Evolutionary conservation across 2,329 filamentous ascomycete species (phyloP), one percentile per base, ranked within the genome.

Genomic region (Achaetomium macrosporum): DNA sequence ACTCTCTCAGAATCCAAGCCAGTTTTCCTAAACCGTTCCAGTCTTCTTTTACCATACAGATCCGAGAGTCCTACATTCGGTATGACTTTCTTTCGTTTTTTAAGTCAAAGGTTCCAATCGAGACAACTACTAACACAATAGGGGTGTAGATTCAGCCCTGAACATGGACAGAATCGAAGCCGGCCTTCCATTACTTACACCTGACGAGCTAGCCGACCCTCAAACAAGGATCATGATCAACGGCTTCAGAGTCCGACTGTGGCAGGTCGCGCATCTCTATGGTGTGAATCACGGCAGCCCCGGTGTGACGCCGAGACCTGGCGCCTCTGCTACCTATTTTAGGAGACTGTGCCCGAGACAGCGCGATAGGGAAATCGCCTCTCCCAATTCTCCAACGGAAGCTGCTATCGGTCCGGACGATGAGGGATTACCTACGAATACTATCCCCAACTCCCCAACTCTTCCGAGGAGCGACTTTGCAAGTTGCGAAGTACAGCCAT

Each of bases 221-320:
- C 19, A 29, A 16, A 53, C 56, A 13, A 12, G 19, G 3, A 17
- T 59, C 7, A 42, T 35, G 5, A 36, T 59, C 15, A 39, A 44
- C n/a, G 53, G 53, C 5, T 17, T 53, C 1, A 17, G 13, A 6
- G 20, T 54, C 12, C 41, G 49, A 41, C 40, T 58, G 20, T 59
- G 55, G 57, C 57, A 59, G 39, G 51, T 58, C 10, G 51, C 48
- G 13, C 55, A 59, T 39, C 11, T 52, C 15, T 58, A 54, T 31
- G 51, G 41, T 1, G 17, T 57, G 3, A 19, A 35, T 4, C n/a
- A 44, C 29, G 37, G 50, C 1, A 16, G 46, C 8, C 50, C 44
- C 5, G n/a, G 25, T n/a, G 12, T 13, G 9, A 2, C 20, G 2
- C 9, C 16, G 8, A 41, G 51, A 10, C 3, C 10, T 16, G 56